Evolutionary conservation across 345 rosid species (phyloP).

Genomic region (Mallotus nudiflorus): DNA sequence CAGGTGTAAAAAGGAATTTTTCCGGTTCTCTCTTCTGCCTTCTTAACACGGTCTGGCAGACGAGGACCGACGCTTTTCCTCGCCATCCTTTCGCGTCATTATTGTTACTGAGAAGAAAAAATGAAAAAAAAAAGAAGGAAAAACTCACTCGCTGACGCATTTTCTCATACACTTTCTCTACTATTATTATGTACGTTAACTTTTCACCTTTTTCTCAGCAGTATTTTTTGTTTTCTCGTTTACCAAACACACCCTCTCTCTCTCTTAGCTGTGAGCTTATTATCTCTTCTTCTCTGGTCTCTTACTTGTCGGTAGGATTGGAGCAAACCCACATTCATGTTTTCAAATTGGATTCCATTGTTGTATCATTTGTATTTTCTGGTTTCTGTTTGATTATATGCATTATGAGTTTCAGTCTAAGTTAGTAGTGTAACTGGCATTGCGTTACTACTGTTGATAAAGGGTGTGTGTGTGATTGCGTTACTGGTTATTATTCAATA

Average conservation of each 20-base stretch:
- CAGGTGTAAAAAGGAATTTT: too few species aligned
- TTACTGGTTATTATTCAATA: neutral
- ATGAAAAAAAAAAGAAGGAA: too few species aligned
- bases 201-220: constrained; percentile 36
- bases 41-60: constrained; percentile 21
- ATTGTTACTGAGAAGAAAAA: too few species aligned
- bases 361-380: neutral
- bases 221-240: constrained; percentile 27
- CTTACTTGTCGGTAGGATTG: constrained; percentile 19
- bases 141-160: too few species aligned
- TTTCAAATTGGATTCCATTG: neutral
- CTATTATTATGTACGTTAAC: neutral
- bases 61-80: constrained; percentile 35
- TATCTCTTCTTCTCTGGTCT: neutral
- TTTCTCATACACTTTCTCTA: too few species aligned
- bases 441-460: neutral
- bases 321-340: neutral
- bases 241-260: constrained; percentile 34
- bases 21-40: too few species aligned
- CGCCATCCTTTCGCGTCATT: too few species aligned
- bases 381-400: constrained; percentile 7
- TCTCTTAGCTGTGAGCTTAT: constrained; percentile 7
- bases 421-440: neutral
- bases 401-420: neutral
- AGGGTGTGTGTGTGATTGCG: neutral